Base-by-base conservation (phyloP, 2,329 filamentous ascomycete genomes). In the Aurifilum marmelostoma region DNA sequence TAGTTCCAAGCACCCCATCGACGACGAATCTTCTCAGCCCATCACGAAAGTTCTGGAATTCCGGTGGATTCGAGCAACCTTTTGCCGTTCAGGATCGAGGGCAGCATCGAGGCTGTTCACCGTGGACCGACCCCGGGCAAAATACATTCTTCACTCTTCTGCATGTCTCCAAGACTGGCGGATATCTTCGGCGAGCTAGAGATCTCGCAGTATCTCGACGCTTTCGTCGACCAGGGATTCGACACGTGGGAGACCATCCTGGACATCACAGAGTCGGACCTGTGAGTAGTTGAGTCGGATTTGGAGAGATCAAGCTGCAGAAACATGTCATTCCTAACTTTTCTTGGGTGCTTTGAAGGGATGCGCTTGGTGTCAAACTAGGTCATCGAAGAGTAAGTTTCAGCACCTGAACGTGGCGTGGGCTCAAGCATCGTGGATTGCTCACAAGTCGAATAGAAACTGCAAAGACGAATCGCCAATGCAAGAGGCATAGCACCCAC, bases 191-290 rank as follows among this genome's bases (percentile, higher is more conserved):
- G 87, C 80, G 91, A 92, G 84, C 84, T 95, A 83, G 92, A 92
- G 77, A 85, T 96, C 78, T 84, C 88, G 80, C 91, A 94, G 80
- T 95, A 96, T 81, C 86, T 92, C 70, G 85, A 90, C 73, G 81
- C 84, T 67, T 92, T 96, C 74, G 77, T 92, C 58, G 88, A 92
- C 66, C 92, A 95, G 79, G 92, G 92, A 3, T 96, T 96, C 78
- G 92, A 96, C 78, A 89, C 89, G 14, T 95, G 92, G 92, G 91
- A 93, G 43, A 94, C 90, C 0, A 89, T 95, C 67, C 83, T 94
- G 64, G 92, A 95, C 76, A 94, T 96, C 66, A 93, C 92, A 71
- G 92, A 95, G 79, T 92, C 91, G 32, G 92, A 96, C 75, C 83
- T 96, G 91, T 93, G 79, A 77, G 89, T 81, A 59, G 21, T 67